phyloP scores from a whole-genome alignment of 2,329 filamentous ascomycete genomes.

The Epichloe amarillans region DNA sequence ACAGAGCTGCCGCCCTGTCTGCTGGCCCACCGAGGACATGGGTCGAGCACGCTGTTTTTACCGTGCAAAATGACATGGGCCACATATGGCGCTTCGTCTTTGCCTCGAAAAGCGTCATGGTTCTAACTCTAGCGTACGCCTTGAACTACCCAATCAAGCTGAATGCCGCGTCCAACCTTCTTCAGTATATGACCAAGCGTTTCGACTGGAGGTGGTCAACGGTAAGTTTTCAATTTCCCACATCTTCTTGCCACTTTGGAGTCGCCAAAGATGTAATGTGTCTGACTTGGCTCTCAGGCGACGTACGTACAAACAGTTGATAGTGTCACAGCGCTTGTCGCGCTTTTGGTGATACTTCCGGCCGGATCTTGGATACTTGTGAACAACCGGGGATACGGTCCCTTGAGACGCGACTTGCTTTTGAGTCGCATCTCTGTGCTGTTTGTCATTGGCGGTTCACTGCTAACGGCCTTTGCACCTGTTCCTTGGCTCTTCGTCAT shows the following conservation, averaged over 20 bases:
- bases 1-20: neutral
- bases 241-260: neutral
- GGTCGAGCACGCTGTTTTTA: slow-evolving; percentile 14
- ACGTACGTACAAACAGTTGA: slow-evolving; percentile 28
- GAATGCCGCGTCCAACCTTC: slow-evolving; percentile 20
- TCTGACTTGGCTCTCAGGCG: slow-evolving; percentile 16
- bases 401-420: slow-evolving; percentile 26
- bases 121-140: slow-evolving; percentile 23
- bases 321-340: slow-evolving; percentile 22
- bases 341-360: slow-evolving; percentile 27
- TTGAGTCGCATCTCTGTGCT: slow-evolving; percentile 23
- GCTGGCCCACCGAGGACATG: slow-evolving; percentile 1
- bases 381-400: slow-evolving; percentile 16
- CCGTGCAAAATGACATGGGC: slow-evolving; percentile 16
- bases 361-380: slow-evolving; percentile 18
- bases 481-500: slow-evolving; percentile 21
- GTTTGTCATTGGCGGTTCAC: slow-evolving; percentile 19
- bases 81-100: slow-evolving; percentile 28
- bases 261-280: neutral
- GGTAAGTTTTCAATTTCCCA: slow-evolving; percentile 12
- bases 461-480: slow-evolving; percentile 24
- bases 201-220: slow-evolving; percentile 35
- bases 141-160: slow-evolving; percentile 17
- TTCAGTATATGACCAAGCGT: slow-evolving; percentile 40
- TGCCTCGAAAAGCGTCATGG: slow-evolving; percentile 22